Evolutionary conservation across 1,284 basidiomycete species (phyloP), one percentile per base, ranked within the genome.

Genomic region (Pisolithus thermaeus): DNA sequence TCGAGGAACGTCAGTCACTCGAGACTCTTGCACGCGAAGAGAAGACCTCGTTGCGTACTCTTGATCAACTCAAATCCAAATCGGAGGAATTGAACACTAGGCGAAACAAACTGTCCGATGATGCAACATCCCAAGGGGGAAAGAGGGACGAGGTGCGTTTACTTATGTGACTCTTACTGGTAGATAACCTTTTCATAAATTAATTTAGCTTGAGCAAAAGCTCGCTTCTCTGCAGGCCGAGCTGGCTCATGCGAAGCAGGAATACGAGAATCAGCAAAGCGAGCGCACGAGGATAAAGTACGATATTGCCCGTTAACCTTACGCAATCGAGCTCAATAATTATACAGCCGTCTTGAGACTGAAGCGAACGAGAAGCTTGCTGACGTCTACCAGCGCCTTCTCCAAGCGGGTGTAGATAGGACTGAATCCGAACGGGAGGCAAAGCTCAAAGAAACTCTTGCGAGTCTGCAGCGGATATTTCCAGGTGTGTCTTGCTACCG

Each of bases 301-400:
- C 38, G 23, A 83, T 70, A 37, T 45, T 27, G 16, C 28, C 46
- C 50, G 14, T 32, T 51, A 7, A 48, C 18, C 4, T 52, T 41
- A 11, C 22, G 14, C 14, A 14, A 9, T 22, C 4, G 9, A 30
- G 39, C 46, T 40, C 46, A 20, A 49, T 14, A 12, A 14, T 44
- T 23, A 27, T 28, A n/a, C 61, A 96, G 92, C 46, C 87, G 91
- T 73, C 79, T 92, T 4, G 92, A 95, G 70, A 80, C 82, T 0
- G 92, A 97, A 62, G 79, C 90, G 42, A 96, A 96, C 65, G 95
- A 97, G 68, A 92, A 94, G 62, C 80, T 99, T 3, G 79, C 87
- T 51, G 84, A 84, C 23, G 80, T 90, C 11, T 89, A 92, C 64
- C 81, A 86, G 56, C 87, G 97, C 65, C 80, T 99, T 3, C 72